A percentile compares a stretch with the other conserved stretches of the same genome.
Conservation (phyloP, 129 eudicot species). For the Arctium minus region DNA sequence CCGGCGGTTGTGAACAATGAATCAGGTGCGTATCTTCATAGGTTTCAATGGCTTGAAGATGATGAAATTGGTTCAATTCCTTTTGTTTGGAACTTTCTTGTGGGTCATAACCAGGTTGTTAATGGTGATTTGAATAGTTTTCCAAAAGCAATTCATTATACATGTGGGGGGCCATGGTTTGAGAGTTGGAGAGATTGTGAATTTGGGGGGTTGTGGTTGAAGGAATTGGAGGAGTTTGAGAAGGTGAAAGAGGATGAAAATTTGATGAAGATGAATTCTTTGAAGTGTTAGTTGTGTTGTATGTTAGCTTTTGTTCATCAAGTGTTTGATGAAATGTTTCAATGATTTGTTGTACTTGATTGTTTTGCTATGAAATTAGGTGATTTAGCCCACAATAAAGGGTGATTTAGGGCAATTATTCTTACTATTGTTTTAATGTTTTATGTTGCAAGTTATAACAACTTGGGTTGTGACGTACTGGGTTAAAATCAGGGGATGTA, state of each 20-base stretch:
- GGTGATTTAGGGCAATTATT: not conserved
- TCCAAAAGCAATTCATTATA: slow-evolving; percentile 85
- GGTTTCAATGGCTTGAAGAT: slow-evolving; percentile 93
- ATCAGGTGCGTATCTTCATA: slow-evolving; percentile 72
- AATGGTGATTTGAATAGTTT: slow-evolving; percentile 44
- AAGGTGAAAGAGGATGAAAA: slow-evolving; percentile 39
- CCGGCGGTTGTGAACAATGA: slow-evolving; percentile 77
- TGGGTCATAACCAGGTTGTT: slow-evolving; percentile 76
- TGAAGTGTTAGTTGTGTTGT: not conserved
- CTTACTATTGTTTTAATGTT: not conserved
- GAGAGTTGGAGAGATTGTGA: slow-evolving; percentile 92
- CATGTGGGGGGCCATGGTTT: slow-evolving; percentile 96
- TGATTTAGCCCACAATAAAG: not conserved
- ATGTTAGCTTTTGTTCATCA: not conserved
- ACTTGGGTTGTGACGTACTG: too few relatives aligned
- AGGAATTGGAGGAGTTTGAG: slow-evolving; percentile 64
- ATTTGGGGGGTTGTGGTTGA: slow-evolving; percentile 83
- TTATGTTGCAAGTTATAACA: too few relatives aligned
- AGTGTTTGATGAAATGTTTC: slow-evolving; percentile 11
- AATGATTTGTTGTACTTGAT: not conserved
- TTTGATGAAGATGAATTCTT: not conserved
- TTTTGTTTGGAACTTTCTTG: slow-evolving; percentile 90
- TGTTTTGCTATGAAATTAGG: not conserved
- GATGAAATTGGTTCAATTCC: slow-evolving; percentile 78
- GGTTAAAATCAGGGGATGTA: too few relatives aligned